phyloP scores from a whole-genome alignment of 176 grass and related monocot genomes.

The Puccinellia tenuiflora region DNA sequence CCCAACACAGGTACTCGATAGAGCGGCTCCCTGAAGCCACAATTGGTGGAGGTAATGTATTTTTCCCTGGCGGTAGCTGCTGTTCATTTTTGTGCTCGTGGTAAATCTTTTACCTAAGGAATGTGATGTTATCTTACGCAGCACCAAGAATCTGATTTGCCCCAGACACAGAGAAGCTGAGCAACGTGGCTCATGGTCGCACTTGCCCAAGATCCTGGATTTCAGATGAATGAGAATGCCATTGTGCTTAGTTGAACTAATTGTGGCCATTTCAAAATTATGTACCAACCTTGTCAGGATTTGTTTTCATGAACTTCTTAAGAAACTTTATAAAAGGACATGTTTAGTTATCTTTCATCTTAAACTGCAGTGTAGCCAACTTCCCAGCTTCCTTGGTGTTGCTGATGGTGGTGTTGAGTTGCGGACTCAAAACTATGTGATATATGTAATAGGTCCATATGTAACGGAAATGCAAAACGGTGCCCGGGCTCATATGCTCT shows the following conservation, averaged over 20 bases:
- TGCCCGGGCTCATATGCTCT: too few species aligned
- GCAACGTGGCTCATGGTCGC: not conserved
- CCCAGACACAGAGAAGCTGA: not conserved
- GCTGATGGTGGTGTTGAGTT: not conserved
- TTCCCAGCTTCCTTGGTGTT: not conserved
- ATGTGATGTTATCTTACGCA: constrained; percentile 21
- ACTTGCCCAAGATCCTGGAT: not conserved
- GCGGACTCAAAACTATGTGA: not conserved
- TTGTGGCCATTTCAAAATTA: not conserved
- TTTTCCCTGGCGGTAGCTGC: not conserved
- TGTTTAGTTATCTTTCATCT: not conserved
- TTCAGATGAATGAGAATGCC: not conserved
- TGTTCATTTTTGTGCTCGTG: not conserved
- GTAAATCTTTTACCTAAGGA: not conserved
- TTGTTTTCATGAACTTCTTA: not conserved
- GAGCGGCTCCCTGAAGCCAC: constrained; percentile 88
- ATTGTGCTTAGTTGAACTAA: not conserved
- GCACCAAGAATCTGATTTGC: constrained; percentile 67
- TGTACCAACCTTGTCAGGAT: not conserved
- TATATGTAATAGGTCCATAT: not conserved
- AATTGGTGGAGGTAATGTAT: constrained; percentile 65
- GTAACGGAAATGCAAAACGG: too few species aligned
- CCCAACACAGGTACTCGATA: constrained; percentile 70
- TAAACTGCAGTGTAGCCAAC: not conserved
- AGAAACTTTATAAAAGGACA: not conserved